Evolutionary conservation across 2,329 filamentous ascomycete species (phyloP).

Genomic region (Clarireedia paspali): DNA sequence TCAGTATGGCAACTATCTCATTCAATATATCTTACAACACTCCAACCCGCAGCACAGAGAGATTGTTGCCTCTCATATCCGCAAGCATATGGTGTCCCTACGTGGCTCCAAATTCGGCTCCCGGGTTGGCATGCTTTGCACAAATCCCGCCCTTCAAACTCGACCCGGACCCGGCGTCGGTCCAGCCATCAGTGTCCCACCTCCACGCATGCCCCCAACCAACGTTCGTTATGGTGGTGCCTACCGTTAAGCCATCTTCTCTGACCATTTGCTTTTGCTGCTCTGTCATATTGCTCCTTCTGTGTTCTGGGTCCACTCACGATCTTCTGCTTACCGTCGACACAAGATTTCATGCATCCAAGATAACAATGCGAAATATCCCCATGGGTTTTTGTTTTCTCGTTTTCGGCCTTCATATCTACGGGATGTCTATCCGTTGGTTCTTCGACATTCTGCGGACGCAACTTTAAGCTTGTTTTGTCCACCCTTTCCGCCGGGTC

Average conservation of each 20-base stretch:
- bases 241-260: slow-evolving; percentile 43
- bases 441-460: slow-evolving; percentile 26
- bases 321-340: slow-evolving; percentile 23
- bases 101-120: slow-evolving; percentile 98
- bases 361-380: slow-evolving; percentile 29
- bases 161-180: slow-evolving; percentile 80
- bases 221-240: slow-evolving; percentile 47
- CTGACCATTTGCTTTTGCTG: slow-evolving; percentile 16
- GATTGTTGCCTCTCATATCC: slow-evolving; percentile 85
- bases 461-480: slow-evolving; percentile 24
- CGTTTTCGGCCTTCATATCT: slow-evolving; percentile 30
- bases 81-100: slow-evolving; percentile 98
- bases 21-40: slow-evolving; percentile 94
- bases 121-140: slow-evolving; percentile 97
- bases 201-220: slow-evolving; percentile 47
- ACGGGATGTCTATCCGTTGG: slow-evolving; percentile 27
- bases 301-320: slow-evolving; percentile 23
- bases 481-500: slow-evolving; percentile 17
- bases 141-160: slow-evolving; percentile 83
- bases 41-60: slow-evolving; percentile 83
- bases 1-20: slow-evolving; percentile 97
- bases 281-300: slow-evolving; percentile 23
- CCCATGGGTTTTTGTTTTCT: slow-evolving; percentile 20
- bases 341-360: slow-evolving; percentile 25
- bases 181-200: slow-evolving; percentile 45